These are phyloP conservation scores for Chytriomyces hyalinus DNA, from an alignment of 192 early-diverging fungal species.

Conservation along the genomic window DNA sequence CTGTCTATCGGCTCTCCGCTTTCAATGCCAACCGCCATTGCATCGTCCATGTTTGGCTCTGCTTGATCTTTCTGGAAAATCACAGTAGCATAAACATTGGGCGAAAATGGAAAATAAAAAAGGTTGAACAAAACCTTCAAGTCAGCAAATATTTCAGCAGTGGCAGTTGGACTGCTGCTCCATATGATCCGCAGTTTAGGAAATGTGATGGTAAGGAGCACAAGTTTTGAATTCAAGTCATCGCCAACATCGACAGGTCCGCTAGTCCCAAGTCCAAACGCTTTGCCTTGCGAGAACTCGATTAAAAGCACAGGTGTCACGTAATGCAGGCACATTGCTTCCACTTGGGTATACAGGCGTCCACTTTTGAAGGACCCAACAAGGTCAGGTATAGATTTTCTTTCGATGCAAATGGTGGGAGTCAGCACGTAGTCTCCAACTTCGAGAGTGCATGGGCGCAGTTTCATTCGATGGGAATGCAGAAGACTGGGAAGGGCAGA, in stretches of 20 bases:
- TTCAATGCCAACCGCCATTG: slow-evolving; percentile 75
- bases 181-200: slow-evolving; percentile 85
- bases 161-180: slow-evolving; percentile 83
- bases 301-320: slow-evolving; percentile 79
- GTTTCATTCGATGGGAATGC: slow-evolving; percentile 73
- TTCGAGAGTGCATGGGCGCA: slow-evolving; percentile 83
- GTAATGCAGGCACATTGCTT: slow-evolving; percentile 88
- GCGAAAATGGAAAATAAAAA: slow-evolving; percentile 6
- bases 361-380: slow-evolving; percentile 82
- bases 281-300: slow-evolving; percentile 87
- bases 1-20: slow-evolving; percentile 65
- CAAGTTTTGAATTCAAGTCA: slow-evolving; percentile 42
- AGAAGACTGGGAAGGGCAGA: slow-evolving; percentile 87
- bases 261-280: slow-evolving; percentile 62
- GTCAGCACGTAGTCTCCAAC: slow-evolving; percentile 94
- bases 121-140: slow-evolving; percentile 65
- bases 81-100: not conserved
- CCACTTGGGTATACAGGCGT: slow-evolving; percentile 87
- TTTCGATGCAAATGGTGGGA: slow-evolving; percentile 85
- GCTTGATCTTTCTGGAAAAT: slow-evolving; percentile 66
- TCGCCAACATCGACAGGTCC: slow-evolving; percentile 14
- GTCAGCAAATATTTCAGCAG: slow-evolving; percentile 88
- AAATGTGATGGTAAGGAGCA: slow-evolving; percentile 78
- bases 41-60: slow-evolving; percentile 75
- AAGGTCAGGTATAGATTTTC: slow-evolving; percentile 90